Conservation (phyloP, 2,329 filamentous ascomycete species). For the Clarireedia paspali region DNA sequence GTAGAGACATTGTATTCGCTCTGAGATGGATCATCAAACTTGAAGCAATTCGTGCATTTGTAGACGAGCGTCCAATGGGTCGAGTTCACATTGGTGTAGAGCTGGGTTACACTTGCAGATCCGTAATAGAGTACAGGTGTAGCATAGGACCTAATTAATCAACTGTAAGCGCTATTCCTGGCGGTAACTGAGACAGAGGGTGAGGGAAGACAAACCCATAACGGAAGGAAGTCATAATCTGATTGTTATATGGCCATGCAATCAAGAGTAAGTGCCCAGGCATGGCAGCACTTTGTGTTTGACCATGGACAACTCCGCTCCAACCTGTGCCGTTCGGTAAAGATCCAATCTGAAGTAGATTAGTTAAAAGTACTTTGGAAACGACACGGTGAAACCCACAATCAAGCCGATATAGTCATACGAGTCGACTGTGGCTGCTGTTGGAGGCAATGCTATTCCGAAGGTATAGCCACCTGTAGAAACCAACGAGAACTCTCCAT, state of each 20-base stretch:
- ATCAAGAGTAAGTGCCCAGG: conserved; percentile 49
- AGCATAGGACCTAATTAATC: conserved; percentile 42
- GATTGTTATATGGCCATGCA: conserved; percentile 44
- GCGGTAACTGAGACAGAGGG: background rate
- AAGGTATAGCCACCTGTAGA: conserved; percentile 40
- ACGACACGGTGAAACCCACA: conserved; percentile 31
- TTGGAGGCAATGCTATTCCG: conserved; percentile 45
- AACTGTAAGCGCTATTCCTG: background rate
- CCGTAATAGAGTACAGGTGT: conserved; percentile 53
- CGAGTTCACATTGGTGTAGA: conserved; percentile 48
- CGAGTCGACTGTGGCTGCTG: conserved; percentile 39
- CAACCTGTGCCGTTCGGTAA: conserved; percentile 43
- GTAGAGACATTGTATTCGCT: conserved; percentile 37
- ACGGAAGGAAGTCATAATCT: conserved; percentile 50
- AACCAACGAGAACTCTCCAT: conserved; percentile 23
- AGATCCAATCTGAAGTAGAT: conserved; percentile 32
- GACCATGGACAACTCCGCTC: conserved; percentile 49
- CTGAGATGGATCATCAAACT: conserved; percentile 43
- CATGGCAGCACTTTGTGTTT: conserved; percentile 39
- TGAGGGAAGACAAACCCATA: conserved; percentile 32
- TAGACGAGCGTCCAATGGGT: conserved; percentile 58
- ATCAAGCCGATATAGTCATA: conserved; percentile 54
- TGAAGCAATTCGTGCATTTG: conserved; percentile 51
- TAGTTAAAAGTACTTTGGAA: background rate
- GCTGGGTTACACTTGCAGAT: conserved; percentile 52